Conservation (phyloP, 2,329 filamentous ascomycete genomes). For the Pseudogymnoascus sp. region DNA sequence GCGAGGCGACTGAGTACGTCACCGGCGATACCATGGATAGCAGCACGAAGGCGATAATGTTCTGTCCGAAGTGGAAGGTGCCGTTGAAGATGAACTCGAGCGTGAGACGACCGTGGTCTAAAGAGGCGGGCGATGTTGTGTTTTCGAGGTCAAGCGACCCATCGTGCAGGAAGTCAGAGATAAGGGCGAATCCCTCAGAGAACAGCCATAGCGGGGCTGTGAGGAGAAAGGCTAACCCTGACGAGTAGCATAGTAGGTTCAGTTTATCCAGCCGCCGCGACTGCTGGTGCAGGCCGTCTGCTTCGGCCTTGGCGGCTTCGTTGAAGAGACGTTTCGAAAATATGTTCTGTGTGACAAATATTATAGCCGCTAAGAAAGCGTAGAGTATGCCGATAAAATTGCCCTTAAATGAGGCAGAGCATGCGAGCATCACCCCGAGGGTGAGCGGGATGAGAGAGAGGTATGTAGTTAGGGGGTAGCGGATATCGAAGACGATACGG, state of each 20-base stretch:
- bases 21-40: conserved; percentile 92
- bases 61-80: conserved; percentile 92
- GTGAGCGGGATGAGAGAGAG: conserved; percentile 86
- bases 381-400: conserved; percentile 87
- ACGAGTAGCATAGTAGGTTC: conserved; percentile 95
- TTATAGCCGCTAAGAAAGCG: conserved; percentile 80
- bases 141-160: conserved; percentile 61
- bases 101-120: conserved; percentile 64
- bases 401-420: conserved; percentile 73
- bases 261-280: conserved; percentile 89
- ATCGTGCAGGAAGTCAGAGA: conserved; percentile 72
- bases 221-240: conserved; percentile 80
- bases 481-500: conserved; percentile 78
- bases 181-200: conserved; percentile 72
- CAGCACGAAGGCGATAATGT: conserved; percentile 88
- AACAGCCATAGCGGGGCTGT: conserved; percentile 91
- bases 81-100: conserved; percentile 97
- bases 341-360: conserved; percentile 98
- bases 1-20: conserved; percentile 89
- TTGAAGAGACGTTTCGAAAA: conserved; percentile 98
- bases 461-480: conserved; percentile 81
- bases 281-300: conserved; percentile 55
- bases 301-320: conserved; percentile 78
- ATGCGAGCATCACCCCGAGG: conserved; percentile 89
- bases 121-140: conserved; percentile 51